Evolutionary conservation across 345 rosid species (phyloP).

Genomic region (Ailanthus altissimus): DNA sequence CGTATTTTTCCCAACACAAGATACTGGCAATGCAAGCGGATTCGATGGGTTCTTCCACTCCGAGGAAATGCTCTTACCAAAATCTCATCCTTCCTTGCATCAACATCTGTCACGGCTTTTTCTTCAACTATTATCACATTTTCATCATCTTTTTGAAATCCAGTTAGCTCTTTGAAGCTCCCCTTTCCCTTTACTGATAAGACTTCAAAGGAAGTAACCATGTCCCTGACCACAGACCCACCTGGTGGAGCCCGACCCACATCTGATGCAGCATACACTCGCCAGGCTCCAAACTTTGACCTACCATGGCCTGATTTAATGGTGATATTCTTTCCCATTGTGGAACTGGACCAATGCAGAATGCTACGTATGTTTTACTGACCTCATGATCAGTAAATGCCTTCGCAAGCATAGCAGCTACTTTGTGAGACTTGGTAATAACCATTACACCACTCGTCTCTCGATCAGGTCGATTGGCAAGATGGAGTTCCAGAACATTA

Average conservation of each 20-base stretch:
- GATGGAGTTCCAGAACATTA: slow-evolving; percentile 57
- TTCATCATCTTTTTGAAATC: slow-evolving; percentile 29
- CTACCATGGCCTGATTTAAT: slow-evolving; percentile 90
- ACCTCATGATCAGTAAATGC: slow-evolving; percentile 79
- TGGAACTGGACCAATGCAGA: slow-evolving; percentile 65
- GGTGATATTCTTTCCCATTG: slow-evolving; percentile 63
- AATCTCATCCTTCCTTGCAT: slow-evolving; percentile 46
- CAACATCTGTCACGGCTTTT: slow-evolving; percentile 34
- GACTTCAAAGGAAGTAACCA: slow-evolving; percentile 82
- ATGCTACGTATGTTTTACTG: slow-evolving; percentile 74
- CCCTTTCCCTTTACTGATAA: slow-evolving; percentile 56
- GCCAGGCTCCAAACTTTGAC: slow-evolving; percentile 91
- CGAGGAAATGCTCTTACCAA: slow-evolving; percentile 73
- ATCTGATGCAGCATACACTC: slow-evolving; percentile 75
- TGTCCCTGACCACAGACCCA: slow-evolving; percentile 78
- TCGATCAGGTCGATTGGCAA: slow-evolving; percentile 89
- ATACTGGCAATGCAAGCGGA: slow-evolving; percentile 91
- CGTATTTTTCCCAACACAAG: no score
- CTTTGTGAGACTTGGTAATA: slow-evolving; percentile 80
- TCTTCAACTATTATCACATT: slow-evolving; percentile 47
- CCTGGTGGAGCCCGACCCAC: slow-evolving; percentile 75
- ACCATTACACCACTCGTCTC: slow-evolving; percentile 89
- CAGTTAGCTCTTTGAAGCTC: slow-evolving; percentile 25
- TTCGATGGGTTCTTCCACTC: slow-evolving; percentile 95
- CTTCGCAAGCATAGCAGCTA: slow-evolving; percentile 80